These are phyloP conservation scores for Solanum medicagineum DNA, from an alignment of 257 asterid species.

Conservation along the genomic window DNA sequence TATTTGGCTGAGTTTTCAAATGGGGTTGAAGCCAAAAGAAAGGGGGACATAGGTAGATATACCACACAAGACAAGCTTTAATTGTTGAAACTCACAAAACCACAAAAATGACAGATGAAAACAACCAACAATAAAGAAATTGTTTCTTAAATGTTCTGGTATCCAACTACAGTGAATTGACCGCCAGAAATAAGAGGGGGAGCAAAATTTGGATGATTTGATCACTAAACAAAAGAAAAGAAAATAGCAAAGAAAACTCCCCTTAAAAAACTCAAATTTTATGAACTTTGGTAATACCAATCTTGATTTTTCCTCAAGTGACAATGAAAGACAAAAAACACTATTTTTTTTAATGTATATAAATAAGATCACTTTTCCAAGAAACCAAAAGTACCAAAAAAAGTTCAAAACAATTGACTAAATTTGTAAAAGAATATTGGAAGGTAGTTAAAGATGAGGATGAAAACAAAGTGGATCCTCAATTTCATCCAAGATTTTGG, in stretches of 20 bases:
- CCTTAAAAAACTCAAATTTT: slow-evolving; percentile 10
- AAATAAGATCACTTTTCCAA: neutral
- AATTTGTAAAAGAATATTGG: neutral
- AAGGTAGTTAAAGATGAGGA: neutral
- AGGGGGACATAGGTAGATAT: slow-evolving; percentile 20
- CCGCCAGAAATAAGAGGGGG: neutral
- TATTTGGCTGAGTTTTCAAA: neutral
- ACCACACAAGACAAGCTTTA: slow-evolving; percentile 41
- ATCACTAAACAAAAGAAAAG: neutral
- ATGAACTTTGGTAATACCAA: slow-evolving; percentile 28
- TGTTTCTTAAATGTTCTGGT: slow-evolving; percentile 12
- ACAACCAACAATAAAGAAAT: slow-evolving; percentile 7
- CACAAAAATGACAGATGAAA: slow-evolving; percentile 12
- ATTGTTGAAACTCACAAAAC: slow-evolving; percentile 59
- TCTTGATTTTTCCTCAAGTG: neutral
- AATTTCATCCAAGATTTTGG: slow-evolving; percentile 2
- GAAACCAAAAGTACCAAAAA: neutral
- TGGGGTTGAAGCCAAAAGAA: neutral
- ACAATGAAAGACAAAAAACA: neutral
- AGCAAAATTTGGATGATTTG: neutral
- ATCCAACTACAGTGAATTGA: slow-evolving; percentile 23
- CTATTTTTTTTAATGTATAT: neutral
- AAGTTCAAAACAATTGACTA: neutral
- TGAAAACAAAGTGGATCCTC: neutral
- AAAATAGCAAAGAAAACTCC: neutral